Evolutionary conservation across 2,329 filamentous ascomycete genomes (phyloP).

Genomic region (Penicillium hesseltinei): DNA sequence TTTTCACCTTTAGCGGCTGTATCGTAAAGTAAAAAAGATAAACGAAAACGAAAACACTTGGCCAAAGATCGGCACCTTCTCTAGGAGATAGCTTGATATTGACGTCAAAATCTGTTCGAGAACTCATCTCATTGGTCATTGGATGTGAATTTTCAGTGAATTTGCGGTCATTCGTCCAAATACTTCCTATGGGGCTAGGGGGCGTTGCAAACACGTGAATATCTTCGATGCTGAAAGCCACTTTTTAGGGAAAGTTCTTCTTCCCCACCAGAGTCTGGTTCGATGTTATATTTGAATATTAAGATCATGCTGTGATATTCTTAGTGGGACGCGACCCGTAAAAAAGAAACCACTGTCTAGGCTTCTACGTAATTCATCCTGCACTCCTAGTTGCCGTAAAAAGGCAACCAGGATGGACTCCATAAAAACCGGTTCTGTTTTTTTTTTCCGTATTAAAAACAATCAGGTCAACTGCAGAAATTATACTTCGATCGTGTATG

Average conservation of each 20-base stretch:
- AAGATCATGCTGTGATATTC: not conserved
- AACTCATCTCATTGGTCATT: not conserved
- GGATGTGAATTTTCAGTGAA: not conserved
- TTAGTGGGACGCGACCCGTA: not conserved
- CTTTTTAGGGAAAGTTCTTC: not conserved
- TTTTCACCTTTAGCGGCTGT: not conserved
- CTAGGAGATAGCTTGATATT: not conserved
- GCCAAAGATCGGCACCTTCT: not conserved
- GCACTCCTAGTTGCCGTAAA: slow-evolving; percentile 7
- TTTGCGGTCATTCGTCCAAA: not conserved
- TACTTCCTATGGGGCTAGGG: not conserved
- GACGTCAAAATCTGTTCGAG: not conserved
- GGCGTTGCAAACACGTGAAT: slow-evolving; percentile 4
- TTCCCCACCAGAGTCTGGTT: not conserved
- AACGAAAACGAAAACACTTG: not conserved
- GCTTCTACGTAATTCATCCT: not conserved
- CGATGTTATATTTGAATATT: not conserved
- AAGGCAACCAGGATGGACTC: slow-evolving; percentile 5
- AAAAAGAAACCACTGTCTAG: not conserved
- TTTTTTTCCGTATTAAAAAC: slow-evolving; percentile 3
- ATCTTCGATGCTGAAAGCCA: slow-evolving; percentile 5
- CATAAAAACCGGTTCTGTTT: not conserved
- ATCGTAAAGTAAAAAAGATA: not conserved
- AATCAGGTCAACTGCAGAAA: slow-evolving; percentile 11
- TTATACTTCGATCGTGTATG: slow-evolving; percentile 16